phyloP scores from a whole-genome alignment of 73 alveolate species.

The Paraurostyla sp. region DNA sequence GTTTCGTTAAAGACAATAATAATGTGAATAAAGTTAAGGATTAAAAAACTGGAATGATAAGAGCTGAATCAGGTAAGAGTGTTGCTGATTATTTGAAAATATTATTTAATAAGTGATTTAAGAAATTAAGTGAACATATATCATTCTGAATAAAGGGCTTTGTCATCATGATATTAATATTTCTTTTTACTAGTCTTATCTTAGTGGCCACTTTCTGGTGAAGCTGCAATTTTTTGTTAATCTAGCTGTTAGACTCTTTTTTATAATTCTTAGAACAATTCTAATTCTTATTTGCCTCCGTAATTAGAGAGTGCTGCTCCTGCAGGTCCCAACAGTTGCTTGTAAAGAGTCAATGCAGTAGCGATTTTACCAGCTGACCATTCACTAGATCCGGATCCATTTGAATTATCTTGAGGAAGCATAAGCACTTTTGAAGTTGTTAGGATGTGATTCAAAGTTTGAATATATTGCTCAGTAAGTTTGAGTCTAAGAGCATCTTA shows the following conservation, averaged over 20 bases:
- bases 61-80: not conserved
- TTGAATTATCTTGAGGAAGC: slow-evolving; percentile 59
- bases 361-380: slow-evolving; percentile 58
- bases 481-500: slow-evolving; percentile 66
- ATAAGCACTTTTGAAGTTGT: slow-evolving; percentile 60
- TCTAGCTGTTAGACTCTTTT: slow-evolving; percentile 11
- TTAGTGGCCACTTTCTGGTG: not conserved
- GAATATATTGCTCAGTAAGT: slow-evolving; percentile 68
- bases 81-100: not conserved
- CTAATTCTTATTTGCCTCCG: not conserved
- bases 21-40: slow-evolving; percentile 11
- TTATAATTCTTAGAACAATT: not conserved
- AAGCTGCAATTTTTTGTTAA: not conserved
- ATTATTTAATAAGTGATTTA: not conserved
- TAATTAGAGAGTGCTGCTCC: not conserved
- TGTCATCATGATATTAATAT: slow-evolving; percentile 16
- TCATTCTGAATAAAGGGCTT: slow-evolving; percentile 27
- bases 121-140: no score
- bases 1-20: not conserved
- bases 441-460: slow-evolving; percentile 63
- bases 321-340: slow-evolving; percentile 40
- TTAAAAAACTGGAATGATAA: slow-evolving; percentile 19
- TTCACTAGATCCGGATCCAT: not conserved
- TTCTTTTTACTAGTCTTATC: not conserved
- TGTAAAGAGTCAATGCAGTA: slow-evolving; percentile 55